A percentile compares a stretch with the other conserved stretches of the same genome.
phyloP scores from a whole-genome alignment of 371 early-diverging fungal genomes.

The Phascolomyces articulosus region DNA sequence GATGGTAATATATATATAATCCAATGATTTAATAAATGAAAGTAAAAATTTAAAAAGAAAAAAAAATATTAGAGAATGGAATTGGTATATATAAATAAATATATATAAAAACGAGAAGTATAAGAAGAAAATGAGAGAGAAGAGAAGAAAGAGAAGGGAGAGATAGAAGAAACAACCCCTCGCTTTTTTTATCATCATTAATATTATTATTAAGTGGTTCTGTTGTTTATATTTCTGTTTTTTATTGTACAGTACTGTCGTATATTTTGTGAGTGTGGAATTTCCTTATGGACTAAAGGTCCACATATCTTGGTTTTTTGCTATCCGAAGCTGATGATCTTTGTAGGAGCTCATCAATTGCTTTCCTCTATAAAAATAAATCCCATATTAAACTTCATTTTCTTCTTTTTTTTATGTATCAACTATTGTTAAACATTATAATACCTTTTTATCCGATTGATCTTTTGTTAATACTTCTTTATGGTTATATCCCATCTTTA shows the following conservation, averaged over 20 bases:
- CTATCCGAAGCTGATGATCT: slow-evolving; percentile 5
- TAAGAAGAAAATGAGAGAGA: background rate
- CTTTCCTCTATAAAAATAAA: slow-evolving; percentile 28
- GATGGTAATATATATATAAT: too few species aligned
- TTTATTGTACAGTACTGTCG: background rate
- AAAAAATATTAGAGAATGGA: background rate
- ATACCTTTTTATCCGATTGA: slow-evolving; percentile 22
- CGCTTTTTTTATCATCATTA: background rate
- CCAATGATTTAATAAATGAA: too few species aligned
- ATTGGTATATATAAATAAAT: background rate
- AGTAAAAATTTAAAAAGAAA: too few species aligned
- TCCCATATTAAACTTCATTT: background rate
- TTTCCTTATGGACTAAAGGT: slow-evolving; percentile 29
- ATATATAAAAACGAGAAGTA: too few species aligned
- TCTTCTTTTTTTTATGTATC: background rate
- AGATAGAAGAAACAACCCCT: background rate
- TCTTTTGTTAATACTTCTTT: slow-evolving; percentile 25
- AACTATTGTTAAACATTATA: background rate
- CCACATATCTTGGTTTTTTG: slow-evolving; percentile 43
- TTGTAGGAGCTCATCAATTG: slow-evolving; percentile 28
- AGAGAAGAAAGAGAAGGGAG: too few species aligned
- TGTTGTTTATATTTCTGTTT: too few species aligned
- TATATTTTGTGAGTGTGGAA: slow-evolving; percentile 2
- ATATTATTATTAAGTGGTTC: too few species aligned
- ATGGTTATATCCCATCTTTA: slow-evolving; percentile 32